phyloP scores from a whole-genome alignment of 2,329 filamentous ascomycete species.

The Beauveria sp. region DNA sequence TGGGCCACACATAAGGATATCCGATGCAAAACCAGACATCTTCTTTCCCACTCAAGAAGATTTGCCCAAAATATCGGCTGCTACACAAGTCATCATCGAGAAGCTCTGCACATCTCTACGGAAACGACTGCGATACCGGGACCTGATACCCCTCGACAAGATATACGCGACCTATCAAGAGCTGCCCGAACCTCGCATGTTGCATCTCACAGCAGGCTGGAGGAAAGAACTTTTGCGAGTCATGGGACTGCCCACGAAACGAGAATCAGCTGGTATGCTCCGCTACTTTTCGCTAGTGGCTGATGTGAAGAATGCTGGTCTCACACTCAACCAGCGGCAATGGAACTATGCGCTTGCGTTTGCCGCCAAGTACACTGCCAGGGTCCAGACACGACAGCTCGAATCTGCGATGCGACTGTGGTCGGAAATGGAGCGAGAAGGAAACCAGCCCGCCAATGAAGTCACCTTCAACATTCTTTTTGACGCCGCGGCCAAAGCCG shows the following conservation, averaged over 20 bases:
- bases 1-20: conserved; percentile 41
- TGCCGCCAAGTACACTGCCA: conserved; percentile 62
- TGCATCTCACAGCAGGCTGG: conserved; percentile 39
- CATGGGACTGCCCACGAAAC: conserved; percentile 55
- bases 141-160: conserved; percentile 30
- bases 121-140: conserved; percentile 34
- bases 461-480: conserved; percentile 95
- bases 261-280: conserved; percentile 57
- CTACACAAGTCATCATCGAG: conserved; percentile 27
- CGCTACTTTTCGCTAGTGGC: conserved; percentile 78
- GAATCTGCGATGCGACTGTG: conserved; percentile 65
- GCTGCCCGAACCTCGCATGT: conserved; percentile 45
- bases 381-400: conserved; percentile 49
- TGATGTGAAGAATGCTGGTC: conserved; percentile 68
- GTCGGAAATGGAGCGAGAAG: conserved; percentile 79
- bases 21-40: conserved; percentile 41
- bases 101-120: conserved; percentile 35
- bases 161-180: conserved; percentile 43
- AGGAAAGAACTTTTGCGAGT: conserved; percentile 60
- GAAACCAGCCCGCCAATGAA: conserved; percentile 55
- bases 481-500: conserved; percentile 76
- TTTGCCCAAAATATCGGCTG: conserved; percentile 26
- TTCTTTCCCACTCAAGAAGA: conserved; percentile 38
- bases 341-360: conserved; percentile 84
- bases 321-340: conserved; percentile 58